Evolutionary conservation across 192 early-diverging fungal species (phyloP), one percentile per base, ranked within the genome.

Genomic region (Oehlia diaphana): DNA sequence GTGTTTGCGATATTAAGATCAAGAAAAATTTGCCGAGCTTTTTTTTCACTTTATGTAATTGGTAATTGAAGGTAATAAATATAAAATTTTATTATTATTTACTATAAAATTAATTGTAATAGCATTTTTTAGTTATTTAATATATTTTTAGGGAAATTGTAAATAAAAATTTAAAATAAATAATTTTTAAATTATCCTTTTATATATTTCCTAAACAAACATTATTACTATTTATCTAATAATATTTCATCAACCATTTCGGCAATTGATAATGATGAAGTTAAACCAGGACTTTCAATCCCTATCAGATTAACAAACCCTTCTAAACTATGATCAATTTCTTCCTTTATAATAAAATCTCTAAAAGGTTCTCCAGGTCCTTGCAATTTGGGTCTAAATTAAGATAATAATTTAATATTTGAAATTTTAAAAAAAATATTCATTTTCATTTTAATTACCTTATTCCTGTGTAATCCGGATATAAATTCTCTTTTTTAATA

Each of bases 251-350:
- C 83, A n/a, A 89, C 85, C 79, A 88, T 77, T 61, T 94, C 90
- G 0, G 91, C 95, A 62, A 97, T 95, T 2, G 95, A 95, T 63
- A 96, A 84, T 3, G 92, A 92, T 21, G 91, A 88, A 2, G 95
- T 97, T 71, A 97, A 75, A 0, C 95, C 95, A 3, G 95, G 95
- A 72, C 93, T 94, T 76, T 97, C 95, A 39, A 97, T 95, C 42
- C 95, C 95, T 3, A 92, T 76, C 14, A 95, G 83, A 63, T 95
- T 94, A 63, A 94, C 88, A 83, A 94, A 93, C 0, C 91, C 90
- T 0, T 84, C 76, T 39, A 89, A 82, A 0, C 85, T 89, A 39
- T 81, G 77, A 1, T 79, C 80, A 1, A 67, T 64, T 81, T 92
- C 91, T 31, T 92, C 86, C 19, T 89, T 82, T 49, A 97, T 90